phyloP scores from a whole-genome alignment of 148 eudicot species.

The Silene conica region DNA sequence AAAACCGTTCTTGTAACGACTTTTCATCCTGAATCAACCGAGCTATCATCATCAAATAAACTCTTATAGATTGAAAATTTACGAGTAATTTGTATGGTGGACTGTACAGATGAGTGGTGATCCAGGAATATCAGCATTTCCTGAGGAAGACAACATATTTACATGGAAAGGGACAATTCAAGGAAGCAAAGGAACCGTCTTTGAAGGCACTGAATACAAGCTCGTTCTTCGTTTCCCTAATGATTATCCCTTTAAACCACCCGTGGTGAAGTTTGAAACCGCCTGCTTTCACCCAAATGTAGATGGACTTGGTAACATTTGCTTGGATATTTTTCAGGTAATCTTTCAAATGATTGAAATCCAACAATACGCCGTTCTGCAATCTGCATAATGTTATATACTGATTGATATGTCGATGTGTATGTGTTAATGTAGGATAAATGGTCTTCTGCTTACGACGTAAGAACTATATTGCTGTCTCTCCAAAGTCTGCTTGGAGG shows the following conservation, averaged over 20 bases:
- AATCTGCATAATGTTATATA: no score
- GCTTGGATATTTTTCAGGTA: conserved; percentile 95
- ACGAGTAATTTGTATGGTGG: neutral
- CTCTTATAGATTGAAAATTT: neutral
- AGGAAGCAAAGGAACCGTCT: conserved; percentile 94
- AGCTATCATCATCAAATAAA: neutral
- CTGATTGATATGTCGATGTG: neutral
- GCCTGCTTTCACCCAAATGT: conserved; percentile 88
- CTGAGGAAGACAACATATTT: conserved; percentile 92
- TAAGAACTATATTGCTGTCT: conserved; percentile 77
- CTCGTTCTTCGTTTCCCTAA: conserved; percentile 65
- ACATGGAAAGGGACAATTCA: conserved; percentile 93
- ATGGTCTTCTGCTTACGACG: conserved; percentile 99
- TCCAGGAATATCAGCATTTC: conserved; percentile 92
- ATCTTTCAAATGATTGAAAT: neutral
- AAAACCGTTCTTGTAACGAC: no score
- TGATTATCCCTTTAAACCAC: conserved; percentile 95
- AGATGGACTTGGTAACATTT: conserved; percentile 78
- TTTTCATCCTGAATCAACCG: no score
- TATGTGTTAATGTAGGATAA: conserved; percentile 49
- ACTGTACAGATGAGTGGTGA: conserved; percentile 76
- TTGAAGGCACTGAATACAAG: conserved; percentile 94
- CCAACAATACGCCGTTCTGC: no score
- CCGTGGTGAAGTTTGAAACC: conserved; percentile 88
- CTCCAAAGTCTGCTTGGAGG: conserved; percentile 97